Conservation (phyloP, 2,329 filamentous ascomycete species). For the Stachybotrys chartarum region DNA sequence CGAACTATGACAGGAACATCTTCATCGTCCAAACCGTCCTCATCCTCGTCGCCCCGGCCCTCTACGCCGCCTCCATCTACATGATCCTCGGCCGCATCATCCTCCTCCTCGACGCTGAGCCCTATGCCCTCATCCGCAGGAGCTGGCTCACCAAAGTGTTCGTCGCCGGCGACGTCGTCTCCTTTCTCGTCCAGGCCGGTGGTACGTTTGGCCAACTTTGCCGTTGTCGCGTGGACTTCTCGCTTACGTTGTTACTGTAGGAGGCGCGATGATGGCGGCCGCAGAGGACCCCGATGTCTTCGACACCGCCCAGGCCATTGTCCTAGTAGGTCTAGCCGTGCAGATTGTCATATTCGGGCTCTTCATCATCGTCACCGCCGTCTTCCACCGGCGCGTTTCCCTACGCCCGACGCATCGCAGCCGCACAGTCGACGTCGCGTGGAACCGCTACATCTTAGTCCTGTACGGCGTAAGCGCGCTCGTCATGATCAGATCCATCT, state of each 20-base stretch:
- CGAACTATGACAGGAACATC: conserved; percentile 10
- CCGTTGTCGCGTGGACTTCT: not conserved
- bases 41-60: conserved; percentile 24
- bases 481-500: conserved; percentile 30
- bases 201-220: conserved; percentile 4
- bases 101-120: conserved; percentile 21
- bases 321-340: conserved; percentile 41
- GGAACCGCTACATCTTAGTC: conserved; percentile 14
- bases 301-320: conserved; percentile 31
- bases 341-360: conserved; percentile 46
- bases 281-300: conserved; percentile 10
- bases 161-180: conserved; percentile 37
- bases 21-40: conserved; percentile 29
- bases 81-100: conserved; percentile 33
- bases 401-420: not conserved
- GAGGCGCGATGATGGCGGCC: conserved; percentile 5
- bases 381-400: conserved; percentile 30
- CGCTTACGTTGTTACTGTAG: not conserved
- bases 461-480: conserved; percentile 13
- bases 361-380: conserved; percentile 35
- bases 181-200: conserved; percentile 21
- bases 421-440: conserved; percentile 11
- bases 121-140: conserved; percentile 28
- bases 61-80: conserved; percentile 34
- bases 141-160: conserved; percentile 40